Percentiles rank a stretch among this genome's conserved stretches.
Conservation (phyloP, 768 basidiomycete genomes). For the Fistulinella prunicolor region DNA sequence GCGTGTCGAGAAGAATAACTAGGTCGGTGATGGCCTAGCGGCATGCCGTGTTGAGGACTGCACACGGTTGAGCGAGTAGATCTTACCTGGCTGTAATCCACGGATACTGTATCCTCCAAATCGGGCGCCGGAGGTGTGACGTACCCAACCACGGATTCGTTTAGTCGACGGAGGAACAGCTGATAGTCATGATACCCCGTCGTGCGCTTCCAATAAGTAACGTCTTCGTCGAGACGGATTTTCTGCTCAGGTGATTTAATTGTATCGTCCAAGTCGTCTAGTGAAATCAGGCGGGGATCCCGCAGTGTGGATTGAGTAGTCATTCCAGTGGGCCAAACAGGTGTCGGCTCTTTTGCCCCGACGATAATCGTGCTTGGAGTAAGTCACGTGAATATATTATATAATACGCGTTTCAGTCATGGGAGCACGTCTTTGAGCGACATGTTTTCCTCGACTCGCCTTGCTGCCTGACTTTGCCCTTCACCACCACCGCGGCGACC, state of each 20-base stretch:
- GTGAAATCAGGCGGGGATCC: constrained; percentile 32
- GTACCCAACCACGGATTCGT: constrained; percentile 71
- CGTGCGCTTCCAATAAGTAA: constrained; percentile 68
- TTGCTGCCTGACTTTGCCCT: too few species aligned
- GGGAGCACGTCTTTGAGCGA: neutral
- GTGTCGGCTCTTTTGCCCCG: too few species aligned
- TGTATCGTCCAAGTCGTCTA: constrained; percentile 18
- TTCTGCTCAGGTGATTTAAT: constrained; percentile 41
- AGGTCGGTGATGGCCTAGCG: constrained; percentile 46
- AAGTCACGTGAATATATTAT: constrained; percentile 21
- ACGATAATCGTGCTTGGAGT: too few species aligned
- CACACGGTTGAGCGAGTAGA: neutral
- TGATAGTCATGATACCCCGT: constrained; percentile 71
- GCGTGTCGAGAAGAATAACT: constrained; percentile 56
- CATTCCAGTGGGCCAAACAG: too few species aligned
- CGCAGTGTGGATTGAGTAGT: constrained; percentile 18
- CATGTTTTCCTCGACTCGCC: constrained; percentile 5
- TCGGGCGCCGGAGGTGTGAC: constrained; percentile 41
- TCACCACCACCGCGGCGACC: neutral
- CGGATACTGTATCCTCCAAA: constrained; percentile 1
- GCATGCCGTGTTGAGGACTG: neutral
- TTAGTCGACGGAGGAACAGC: constrained; percentile 72
- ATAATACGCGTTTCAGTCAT: constrained; percentile 22
- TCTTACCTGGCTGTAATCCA: constrained; percentile 19
- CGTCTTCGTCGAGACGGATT: constrained; percentile 72